phyloP scores from a whole-genome alignment of 1,139 yeast genomes.

The Diutina ranongensis region DNA sequence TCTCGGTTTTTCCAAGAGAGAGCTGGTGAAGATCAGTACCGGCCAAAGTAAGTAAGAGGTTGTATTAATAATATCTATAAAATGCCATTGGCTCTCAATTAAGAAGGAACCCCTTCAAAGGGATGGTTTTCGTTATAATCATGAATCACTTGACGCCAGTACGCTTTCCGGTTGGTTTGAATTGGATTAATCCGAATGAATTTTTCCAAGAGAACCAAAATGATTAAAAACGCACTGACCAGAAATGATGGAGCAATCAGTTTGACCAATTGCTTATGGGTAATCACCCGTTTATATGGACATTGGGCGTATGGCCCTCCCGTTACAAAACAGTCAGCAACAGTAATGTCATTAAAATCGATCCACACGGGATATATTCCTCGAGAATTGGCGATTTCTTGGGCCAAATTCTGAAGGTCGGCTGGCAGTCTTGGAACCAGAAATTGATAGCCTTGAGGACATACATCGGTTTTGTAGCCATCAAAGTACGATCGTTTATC shows the following conservation, averaged over 20 bases:
- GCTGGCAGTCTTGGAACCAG: constrained; percentile 41
- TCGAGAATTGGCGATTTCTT: constrained; percentile 11
- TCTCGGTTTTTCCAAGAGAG: constrained; percentile 2
- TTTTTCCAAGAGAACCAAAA: constrained; percentile 18
- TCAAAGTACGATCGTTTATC: constrained; percentile 38
- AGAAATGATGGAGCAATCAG: constrained; percentile 59
- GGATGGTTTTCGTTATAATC: constrained; percentile 28
- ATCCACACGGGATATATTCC: constrained; percentile 51
- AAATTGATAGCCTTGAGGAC: constrained; percentile 43
- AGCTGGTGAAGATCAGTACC: constrained; percentile 3
- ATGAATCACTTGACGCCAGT: constrained; percentile 27
- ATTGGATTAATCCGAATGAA: constrained; percentile 24
- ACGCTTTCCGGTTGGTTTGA: constrained; percentile 28
- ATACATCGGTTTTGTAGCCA: constrained; percentile 23
- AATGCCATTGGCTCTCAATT: constrained; percentile 2
- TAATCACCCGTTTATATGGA: constrained; percentile 55
- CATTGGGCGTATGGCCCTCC: constrained; percentile 77
- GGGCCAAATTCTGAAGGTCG: background rate
- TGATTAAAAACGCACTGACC: constrained; percentile 29
- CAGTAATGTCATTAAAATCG: constrained; percentile 69
- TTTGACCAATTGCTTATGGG: constrained; percentile 45
- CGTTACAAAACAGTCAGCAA: constrained; percentile 69
- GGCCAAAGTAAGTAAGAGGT: background rate
- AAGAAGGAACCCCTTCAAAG: constrained; percentile 36
- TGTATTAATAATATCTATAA: background rate